Percentiles rank a stretch among this genome's conserved stretches.
Evolutionary conservation across 139 green algal genomes (phyloP).

Genomic region (Chlamydomonas incerta): DNA sequence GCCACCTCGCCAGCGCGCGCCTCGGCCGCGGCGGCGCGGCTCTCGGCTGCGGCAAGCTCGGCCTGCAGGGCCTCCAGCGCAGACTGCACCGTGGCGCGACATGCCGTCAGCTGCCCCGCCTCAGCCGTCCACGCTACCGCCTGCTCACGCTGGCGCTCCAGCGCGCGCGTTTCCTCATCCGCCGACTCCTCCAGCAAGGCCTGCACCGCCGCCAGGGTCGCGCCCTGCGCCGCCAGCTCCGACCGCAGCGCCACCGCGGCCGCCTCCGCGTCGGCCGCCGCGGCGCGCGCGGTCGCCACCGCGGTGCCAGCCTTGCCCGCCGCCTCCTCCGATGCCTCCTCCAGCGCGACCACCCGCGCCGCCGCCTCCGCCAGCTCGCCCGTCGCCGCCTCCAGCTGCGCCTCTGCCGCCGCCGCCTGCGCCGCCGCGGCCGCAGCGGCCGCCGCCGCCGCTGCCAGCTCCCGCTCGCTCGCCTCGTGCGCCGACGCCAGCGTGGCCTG

Average conservation of each 20-base stretch:
- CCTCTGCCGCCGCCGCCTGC: not conserved
- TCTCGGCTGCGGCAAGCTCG: not conserved
- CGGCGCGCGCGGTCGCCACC: not conserved
- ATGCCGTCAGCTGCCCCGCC: not conserved
- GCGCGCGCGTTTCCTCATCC: not conserved
- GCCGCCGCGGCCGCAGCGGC: not conserved
- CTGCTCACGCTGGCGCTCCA: not conserved
- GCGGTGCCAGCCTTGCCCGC: not conserved
- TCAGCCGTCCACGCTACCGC: not conserved
- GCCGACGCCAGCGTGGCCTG: conserved; percentile 26
- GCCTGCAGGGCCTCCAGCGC: not conserved
- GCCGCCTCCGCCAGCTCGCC: not conserved
- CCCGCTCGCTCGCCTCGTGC: not conserved
- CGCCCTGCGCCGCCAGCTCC: not conserved
- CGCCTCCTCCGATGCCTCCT: not conserved
- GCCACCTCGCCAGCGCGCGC: not conserved
- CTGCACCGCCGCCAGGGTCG: not conserved
- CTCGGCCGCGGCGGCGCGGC: not conserved
- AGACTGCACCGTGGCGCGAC: not conserved
- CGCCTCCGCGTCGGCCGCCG: not conserved
- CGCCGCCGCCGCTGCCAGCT: not conserved
- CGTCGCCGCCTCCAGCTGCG: not conserved
- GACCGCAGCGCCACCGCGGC: not conserved
- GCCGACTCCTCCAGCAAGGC: not conserved
- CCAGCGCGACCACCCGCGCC: not conserved